Conservation (phyloP, 2,329 filamentous ascomycete species). For the Cladophialophora carrionii region DNA sequence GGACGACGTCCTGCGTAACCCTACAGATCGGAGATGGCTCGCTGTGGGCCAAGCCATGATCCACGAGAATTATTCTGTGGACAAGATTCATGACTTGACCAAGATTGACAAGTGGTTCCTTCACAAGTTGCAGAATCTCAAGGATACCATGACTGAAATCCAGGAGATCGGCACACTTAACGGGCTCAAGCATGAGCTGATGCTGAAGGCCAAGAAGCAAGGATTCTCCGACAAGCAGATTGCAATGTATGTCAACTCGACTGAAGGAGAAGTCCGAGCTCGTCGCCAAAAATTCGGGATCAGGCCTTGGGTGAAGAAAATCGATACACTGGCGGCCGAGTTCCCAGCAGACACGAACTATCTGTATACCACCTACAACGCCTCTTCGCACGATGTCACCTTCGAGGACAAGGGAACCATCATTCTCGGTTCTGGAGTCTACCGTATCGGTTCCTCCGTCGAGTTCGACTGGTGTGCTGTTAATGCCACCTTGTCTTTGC, state of each 20-base stretch:
- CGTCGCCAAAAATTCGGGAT: constrained; percentile 84
- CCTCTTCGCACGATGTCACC: constrained; percentile 85
- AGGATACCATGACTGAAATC: constrained; percentile 84
- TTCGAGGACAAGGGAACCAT: constrained; percentile 92
- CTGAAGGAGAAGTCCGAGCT: constrained; percentile 87
- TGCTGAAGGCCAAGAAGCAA: constrained; percentile 92
- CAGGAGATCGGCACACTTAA: constrained; percentile 80
- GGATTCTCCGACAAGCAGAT: constrained; percentile 98
- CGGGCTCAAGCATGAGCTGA: constrained; percentile 82
- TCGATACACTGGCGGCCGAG: constrained; percentile 95
- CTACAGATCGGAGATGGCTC: constrained; percentile 94
- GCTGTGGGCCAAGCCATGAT: constrained; percentile 98
- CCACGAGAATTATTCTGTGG: constrained; percentile 92
- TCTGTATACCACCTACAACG: constrained; percentile 97
- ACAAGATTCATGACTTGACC: constrained; percentile 87
- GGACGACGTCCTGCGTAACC: constrained; percentile 86
- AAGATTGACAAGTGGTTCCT: constrained; percentile 99
- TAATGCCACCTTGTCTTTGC: constrained; percentile 80
- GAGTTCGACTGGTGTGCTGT: constrained; percentile 99
- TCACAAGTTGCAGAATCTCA: constrained; percentile 97
- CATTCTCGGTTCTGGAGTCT: constrained; percentile 91
- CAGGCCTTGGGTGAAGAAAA: constrained; percentile 95
- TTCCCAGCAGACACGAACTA: constrained; percentile 96
- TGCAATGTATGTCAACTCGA: constrained; percentile 77
- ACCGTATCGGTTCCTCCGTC: constrained; percentile 95